Percentiles rank a stretch among this genome's conserved stretches.
Conservation (phyloP, 345 rosid genomes). For the Salix viminalis region DNA sequence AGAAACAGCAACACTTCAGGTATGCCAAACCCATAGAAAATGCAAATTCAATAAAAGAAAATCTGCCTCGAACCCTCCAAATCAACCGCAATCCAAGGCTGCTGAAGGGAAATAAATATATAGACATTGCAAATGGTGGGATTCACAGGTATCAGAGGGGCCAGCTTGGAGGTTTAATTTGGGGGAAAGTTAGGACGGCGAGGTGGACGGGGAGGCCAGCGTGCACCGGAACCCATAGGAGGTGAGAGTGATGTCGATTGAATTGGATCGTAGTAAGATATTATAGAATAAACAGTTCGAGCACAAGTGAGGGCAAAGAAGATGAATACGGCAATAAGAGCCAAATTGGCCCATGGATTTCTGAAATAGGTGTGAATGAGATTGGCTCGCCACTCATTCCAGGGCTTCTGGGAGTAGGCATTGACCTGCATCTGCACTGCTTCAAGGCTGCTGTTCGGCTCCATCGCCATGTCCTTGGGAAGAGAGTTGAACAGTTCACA, state of each 20-base stretch:
- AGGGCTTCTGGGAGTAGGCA: constrained; percentile 29
- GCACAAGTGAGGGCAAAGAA: constrained; percentile 42
- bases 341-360: constrained; percentile 46
- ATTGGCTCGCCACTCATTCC: constrained; percentile 46
- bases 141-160: too few species aligned
- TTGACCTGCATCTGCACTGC: constrained; percentile 31
- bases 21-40: not conserved
- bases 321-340: constrained; percentile 37
- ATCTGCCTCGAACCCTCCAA: too few species aligned
- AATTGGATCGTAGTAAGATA: constrained; percentile 16
- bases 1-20: not conserved
- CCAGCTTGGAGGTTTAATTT: not conserved
- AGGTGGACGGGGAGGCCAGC: not conserved
- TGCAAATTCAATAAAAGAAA: not conserved
- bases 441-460: constrained; percentile 26
- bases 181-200: not conserved
- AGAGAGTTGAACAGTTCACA: constrained; percentile 46
- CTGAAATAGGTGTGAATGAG: constrained; percentile 43
- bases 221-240: not conserved
- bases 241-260: not conserved
- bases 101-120: not conserved
- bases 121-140: not conserved
- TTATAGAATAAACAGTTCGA: constrained; percentile 28
- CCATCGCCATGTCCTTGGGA: constrained; percentile 33
- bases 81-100: not conserved